Percentiles rank a stretch among this genome's conserved stretches.
Evolutionary conservation across 2,329 filamentous ascomycete genomes (phyloP).

Genomic region (Stachybotrys echinatus): DNA sequence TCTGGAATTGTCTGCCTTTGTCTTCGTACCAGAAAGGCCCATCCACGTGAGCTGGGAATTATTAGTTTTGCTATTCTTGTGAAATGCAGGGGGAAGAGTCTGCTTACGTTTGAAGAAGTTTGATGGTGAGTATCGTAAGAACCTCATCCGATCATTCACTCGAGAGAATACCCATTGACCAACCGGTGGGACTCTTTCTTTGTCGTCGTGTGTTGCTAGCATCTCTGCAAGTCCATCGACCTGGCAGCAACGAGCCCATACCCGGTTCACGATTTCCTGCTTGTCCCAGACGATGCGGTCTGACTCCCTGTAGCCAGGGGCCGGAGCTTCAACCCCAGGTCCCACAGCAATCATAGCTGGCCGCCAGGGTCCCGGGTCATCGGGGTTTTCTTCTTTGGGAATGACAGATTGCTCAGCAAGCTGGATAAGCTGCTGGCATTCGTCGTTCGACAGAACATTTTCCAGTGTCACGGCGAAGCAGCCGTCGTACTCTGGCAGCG

Average conservation of each 20-base stretch:
- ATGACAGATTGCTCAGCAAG: slow-evolving; percentile 48
- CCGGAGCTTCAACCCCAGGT: slow-evolving; percentile 49
- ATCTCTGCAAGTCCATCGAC: slow-evolving; percentile 34
- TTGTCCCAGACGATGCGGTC: slow-evolving; percentile 75
- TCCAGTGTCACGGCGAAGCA: slow-evolving; percentile 56
- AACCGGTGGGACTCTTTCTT: slow-evolving; percentile 10
- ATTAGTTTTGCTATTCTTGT: no score
- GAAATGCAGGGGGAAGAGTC: no score
- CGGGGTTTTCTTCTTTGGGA: slow-evolving; percentile 11
- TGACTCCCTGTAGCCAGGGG: slow-evolving; percentile 57
- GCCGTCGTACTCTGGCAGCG: slow-evolving; percentile 45
- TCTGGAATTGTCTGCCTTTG: slow-evolving; percentile 37
- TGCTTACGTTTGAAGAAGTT: slow-evolving; percentile 63
- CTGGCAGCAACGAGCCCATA: slow-evolving; percentile 55
- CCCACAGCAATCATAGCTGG: slow-evolving; percentile 66
- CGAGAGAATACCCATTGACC: slow-evolving; percentile 39
- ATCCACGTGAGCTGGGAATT: slow-evolving; percentile 64
- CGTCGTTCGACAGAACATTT: slow-evolving; percentile 45
- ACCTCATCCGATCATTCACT: slow-evolving; percentile 70
- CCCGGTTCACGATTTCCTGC: slow-evolving; percentile 51
- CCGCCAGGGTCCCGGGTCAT: slow-evolving; percentile 56
- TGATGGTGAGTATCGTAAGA: slow-evolving; percentile 65
- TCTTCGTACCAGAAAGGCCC: slow-evolving; percentile 51
- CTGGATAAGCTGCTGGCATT: slow-evolving; percentile 52
- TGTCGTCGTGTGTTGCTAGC: slow-evolving; percentile 28